Conservation (phyloP, 495 filamentous ascomycete genomes). For the Penicillium angulare region DNA sequence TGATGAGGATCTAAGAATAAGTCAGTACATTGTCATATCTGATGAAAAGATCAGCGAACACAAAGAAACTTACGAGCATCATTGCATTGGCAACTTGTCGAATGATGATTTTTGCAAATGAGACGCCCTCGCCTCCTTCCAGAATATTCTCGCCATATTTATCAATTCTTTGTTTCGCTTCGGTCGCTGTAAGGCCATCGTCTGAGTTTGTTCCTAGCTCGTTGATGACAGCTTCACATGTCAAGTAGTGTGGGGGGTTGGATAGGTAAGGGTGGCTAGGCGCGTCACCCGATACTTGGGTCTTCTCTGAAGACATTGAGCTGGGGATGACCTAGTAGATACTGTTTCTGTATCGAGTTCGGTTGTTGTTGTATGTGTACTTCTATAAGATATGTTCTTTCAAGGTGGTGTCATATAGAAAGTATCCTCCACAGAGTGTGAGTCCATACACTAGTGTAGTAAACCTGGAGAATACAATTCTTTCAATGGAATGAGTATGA, state of each 20-base stretch:
- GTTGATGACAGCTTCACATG: constrained; percentile 48
- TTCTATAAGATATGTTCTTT: constrained; percentile 25
- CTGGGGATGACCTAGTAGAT: not conserved
- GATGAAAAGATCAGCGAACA: not conserved
- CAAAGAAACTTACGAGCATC: constrained; percentile 48
- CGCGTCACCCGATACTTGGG: constrained; percentile 30
- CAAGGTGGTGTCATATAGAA: constrained; percentile 39
- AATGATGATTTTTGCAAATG: constrained; percentile 56
- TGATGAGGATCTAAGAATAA: constrained; percentile 54
- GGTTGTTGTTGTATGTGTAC: constrained; percentile 7
- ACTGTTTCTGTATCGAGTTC: not conserved
- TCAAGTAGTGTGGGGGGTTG: constrained; percentile 63
- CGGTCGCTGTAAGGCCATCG: constrained; percentile 56
- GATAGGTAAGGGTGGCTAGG: constrained; percentile 37
- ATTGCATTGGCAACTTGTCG: constrained; percentile 67
- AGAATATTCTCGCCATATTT: constrained; percentile 62
- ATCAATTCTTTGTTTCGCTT: constrained; percentile 55
- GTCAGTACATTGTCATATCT: not conserved
- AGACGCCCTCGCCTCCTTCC: constrained; percentile 57
- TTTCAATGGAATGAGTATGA: not conserved
- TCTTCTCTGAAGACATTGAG: constrained; percentile 47
- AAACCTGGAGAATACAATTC: constrained; percentile 12
- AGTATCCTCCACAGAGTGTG: constrained; percentile 32
- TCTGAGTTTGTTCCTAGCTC: constrained; percentile 60
- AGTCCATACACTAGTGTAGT: constrained; percentile 33